These are phyloP conservation scores for Elongisporangium anandrum DNA, from an alignment of 352 stramenopile genomes.

Conservation along the genomic window DNA sequence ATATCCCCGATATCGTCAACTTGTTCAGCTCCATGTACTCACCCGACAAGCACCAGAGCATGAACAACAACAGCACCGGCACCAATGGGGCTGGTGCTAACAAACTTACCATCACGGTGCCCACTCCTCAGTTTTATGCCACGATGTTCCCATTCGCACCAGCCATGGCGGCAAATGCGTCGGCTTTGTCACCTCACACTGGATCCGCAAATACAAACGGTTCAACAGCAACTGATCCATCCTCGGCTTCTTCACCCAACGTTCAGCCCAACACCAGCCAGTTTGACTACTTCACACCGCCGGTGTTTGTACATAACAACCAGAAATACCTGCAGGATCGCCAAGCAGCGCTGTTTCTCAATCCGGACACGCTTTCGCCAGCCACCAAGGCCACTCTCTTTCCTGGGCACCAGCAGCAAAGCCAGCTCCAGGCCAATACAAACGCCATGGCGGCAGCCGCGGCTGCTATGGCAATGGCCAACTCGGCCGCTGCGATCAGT, in stretches of 20 bases:
- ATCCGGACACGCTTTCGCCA: constrained; percentile 33
- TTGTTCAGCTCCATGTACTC: constrained; percentile 72
- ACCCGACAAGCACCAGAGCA: constrained; percentile 10
- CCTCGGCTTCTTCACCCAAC: neutral
- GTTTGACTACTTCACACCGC: constrained; percentile 65
- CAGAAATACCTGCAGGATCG: constrained; percentile 25
- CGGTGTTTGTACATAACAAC: constrained; percentile 26
- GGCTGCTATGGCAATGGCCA: constrained; percentile 48
- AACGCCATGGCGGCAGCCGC: constrained; percentile 34
- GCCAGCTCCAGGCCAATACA: constrained; percentile 14
- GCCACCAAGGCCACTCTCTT: constrained; percentile 26
- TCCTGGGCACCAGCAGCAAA: constrained; percentile 9
- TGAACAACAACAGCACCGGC: constrained; percentile 12
- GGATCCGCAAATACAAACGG: neutral
- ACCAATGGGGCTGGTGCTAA: constrained; percentile 7
- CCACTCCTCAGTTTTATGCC: constrained; percentile 19
- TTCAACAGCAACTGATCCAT: constrained; percentile 3
- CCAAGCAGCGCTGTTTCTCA: constrained; percentile 37
- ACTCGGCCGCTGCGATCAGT: constrained; percentile 45
- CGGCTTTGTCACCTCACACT: constrained; percentile 7
- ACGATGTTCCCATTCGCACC: constrained; percentile 20
- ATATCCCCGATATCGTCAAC: constrained; percentile 58
- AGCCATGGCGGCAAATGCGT: neutral
- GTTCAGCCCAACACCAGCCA: constrained; percentile 5
- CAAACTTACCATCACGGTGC: constrained; percentile 29